These are phyloP conservation scores for Venturia nashicola DNA, from an alignment of 2,329 filamentous ascomycete genomes.

Conservation along the genomic window DNA sequence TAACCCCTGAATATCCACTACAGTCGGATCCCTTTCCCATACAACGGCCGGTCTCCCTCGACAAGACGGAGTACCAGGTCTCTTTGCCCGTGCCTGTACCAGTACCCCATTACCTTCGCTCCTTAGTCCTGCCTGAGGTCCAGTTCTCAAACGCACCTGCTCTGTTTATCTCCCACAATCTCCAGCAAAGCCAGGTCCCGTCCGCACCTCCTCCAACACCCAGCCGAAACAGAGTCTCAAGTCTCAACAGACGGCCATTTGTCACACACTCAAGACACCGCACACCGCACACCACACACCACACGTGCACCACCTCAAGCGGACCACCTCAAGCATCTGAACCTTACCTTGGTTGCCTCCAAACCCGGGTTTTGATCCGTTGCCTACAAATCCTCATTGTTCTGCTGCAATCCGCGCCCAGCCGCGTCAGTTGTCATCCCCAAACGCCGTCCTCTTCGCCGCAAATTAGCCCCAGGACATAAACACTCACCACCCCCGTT, in stretches of 20 bases:
- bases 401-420: constrained; percentile 1
- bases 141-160: not conserved
- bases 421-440: not conserved
- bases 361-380: not conserved
- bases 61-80: not conserved
- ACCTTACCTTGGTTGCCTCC: not conserved
- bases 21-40: not conserved
- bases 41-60: not conserved
- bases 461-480: not conserved
- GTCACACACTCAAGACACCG: not conserved
- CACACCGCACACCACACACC: not conserved
- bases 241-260: not conserved
- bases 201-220: not conserved
- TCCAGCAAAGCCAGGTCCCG: not conserved
- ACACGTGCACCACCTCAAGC: not conserved
- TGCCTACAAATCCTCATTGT: not conserved
- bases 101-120: no score
- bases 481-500: not conserved
- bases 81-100: not conserved
- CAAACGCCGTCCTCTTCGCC: not conserved
- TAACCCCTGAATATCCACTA: not conserved
- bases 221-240: not conserved
- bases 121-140: not conserved
- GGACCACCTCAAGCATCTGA: not conserved
- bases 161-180: constrained; percentile 1